Evolutionary conservation across 2,329 filamentous ascomycete species (phyloP).

Genomic region (Neofusicoccum sp.): DNA sequence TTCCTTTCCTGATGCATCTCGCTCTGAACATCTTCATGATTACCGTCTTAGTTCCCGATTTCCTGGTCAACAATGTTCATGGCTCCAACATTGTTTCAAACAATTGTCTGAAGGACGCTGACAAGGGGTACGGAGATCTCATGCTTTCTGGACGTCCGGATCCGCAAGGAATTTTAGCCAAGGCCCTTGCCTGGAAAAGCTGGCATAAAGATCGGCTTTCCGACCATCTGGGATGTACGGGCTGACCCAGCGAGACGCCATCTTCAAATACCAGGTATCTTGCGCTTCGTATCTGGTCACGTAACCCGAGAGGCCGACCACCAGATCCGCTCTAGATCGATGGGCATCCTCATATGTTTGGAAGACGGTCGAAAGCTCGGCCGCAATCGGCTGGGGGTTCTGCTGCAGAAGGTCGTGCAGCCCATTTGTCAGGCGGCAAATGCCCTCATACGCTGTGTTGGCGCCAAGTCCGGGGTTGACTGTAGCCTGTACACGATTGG

Average conservation of each 20-base stretch:
- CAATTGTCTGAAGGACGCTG: too few species aligned
- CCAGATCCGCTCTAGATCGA: not conserved
- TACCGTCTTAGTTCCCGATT: too few species aligned
- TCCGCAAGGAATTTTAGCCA: not conserved
- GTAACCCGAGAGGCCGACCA: not conserved
- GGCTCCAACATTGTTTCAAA: too few species aligned
- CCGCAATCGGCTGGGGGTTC: not conserved
- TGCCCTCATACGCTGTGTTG: constrained; percentile 8
- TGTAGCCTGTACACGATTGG: not conserved
- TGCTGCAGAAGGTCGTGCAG: not conserved
- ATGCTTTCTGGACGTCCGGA: not conserved
- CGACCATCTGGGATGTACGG: constrained; percentile 3
- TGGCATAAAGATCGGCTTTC: constrained; percentile 2
- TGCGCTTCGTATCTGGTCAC: constrained; percentile 9
- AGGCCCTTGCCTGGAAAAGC: not conserved
- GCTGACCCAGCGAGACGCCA: constrained; percentile 1
- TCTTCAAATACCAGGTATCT: constrained; percentile 3
- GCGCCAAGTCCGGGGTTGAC: constrained; percentile 10
- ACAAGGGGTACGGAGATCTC: too few species aligned
- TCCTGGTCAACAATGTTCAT: too few species aligned
- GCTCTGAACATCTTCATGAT: too few species aligned
- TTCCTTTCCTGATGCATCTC: too few species aligned
- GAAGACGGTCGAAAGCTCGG: not conserved
- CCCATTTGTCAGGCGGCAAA: not conserved
- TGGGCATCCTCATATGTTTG: not conserved